A percentile compares a stretch with the other conserved stretches of the same genome.
phyloP scores from a whole-genome alignment of 2,329 filamentous ascomycete genomes.

The Thelonectria blattea region DNA sequence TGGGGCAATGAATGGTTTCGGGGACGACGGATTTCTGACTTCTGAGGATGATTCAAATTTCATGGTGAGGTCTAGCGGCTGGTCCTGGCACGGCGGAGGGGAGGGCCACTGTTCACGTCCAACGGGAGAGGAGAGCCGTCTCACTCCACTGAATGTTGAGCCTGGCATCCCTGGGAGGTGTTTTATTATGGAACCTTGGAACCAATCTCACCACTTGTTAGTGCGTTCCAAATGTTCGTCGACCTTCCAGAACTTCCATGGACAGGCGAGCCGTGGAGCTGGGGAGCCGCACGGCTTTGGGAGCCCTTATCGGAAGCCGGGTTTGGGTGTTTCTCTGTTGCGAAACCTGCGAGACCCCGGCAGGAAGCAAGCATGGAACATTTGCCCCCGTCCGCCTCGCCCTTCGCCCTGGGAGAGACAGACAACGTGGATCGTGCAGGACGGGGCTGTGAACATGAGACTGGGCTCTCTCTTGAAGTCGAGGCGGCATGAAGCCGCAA shows the following conservation, averaged over 20 bases:
- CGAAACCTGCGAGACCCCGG: neutral
- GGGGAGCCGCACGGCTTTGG: constrained; percentile 35
- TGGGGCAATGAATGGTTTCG: constrained; percentile 21
- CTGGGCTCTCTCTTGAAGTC: constrained; percentile 7
- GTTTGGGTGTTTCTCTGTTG: constrained; percentile 12
- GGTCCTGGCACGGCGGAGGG: constrained; percentile 23
- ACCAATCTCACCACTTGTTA: constrained; percentile 35
- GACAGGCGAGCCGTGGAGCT: constrained; percentile 31
- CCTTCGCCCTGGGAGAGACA: neutral
- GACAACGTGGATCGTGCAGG: constrained; percentile 25
- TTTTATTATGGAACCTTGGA: constrained; percentile 39
- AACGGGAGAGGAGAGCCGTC: constrained; percentile 22
- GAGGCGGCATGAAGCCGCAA: neutral
- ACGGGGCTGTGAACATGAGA: constrained; percentile 27
- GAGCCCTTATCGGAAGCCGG: constrained; percentile 27
- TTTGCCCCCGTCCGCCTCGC: constrained; percentile 17
- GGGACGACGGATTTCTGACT: constrained; percentile 21
- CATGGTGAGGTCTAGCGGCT: constrained; percentile 25
- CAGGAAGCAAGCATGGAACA: neutral
- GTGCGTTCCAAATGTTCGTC: constrained; percentile 38
- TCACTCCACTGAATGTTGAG: constrained; percentile 38
- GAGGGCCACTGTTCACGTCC: constrained; percentile 24
- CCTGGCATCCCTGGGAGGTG: constrained; percentile 30
- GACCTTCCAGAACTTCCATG: constrained; percentile 40
- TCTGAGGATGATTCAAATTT: constrained; percentile 22